Percentiles rank a stretch among this genome's conserved stretches.
phyloP scores from a whole-genome alignment of 495 filamentous ascomycete species.

The Xylaria sp. region DNA sequence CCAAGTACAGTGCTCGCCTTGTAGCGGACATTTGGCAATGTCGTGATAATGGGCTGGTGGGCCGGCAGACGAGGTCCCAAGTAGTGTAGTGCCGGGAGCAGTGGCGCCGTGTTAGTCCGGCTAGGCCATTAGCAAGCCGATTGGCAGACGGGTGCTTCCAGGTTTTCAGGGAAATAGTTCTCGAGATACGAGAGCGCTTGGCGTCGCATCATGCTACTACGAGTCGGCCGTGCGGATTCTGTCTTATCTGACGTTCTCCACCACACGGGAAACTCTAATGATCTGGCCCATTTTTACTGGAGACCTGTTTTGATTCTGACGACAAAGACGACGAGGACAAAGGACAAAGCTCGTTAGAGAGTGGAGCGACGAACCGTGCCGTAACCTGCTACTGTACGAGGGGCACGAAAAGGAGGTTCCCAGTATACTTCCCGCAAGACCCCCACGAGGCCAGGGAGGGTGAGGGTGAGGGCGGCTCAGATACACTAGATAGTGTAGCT shows the following conservation, averaged over 20 bases:
- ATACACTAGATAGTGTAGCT: too few relatives aligned
- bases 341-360: not conserved
- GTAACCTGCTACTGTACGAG: not conserved
- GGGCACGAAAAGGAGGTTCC: not conserved
- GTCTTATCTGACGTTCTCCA: conserved; percentile 24
- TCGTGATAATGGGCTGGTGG: conserved; percentile 20
- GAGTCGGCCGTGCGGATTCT: conserved; percentile 5
- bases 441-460: not conserved
- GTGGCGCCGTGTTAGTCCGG: conserved; percentile 11
- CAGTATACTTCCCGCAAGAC: too few relatives aligned
- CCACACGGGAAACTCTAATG: not conserved
- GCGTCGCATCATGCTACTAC: not conserved
- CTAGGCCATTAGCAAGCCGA: conserved; percentile 7
- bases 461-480: too few relatives aligned
- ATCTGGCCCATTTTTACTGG: not conserved
- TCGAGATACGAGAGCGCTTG: conserved; percentile 18
- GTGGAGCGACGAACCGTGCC: conserved; percentile 6
- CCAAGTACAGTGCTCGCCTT: not conserved
- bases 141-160: conserved; percentile 22
- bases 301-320: not conserved
- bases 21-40: conserved; percentile 12
- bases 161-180: not conserved
- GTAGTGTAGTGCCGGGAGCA: conserved; percentile 15
- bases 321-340: too few relatives aligned
- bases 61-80: conserved; percentile 9